Evolutionary conservation across 495 filamentous ascomycete species (phyloP), one percentile per base, ranked within the genome.

Genomic region (Podospora sp.): DNA sequence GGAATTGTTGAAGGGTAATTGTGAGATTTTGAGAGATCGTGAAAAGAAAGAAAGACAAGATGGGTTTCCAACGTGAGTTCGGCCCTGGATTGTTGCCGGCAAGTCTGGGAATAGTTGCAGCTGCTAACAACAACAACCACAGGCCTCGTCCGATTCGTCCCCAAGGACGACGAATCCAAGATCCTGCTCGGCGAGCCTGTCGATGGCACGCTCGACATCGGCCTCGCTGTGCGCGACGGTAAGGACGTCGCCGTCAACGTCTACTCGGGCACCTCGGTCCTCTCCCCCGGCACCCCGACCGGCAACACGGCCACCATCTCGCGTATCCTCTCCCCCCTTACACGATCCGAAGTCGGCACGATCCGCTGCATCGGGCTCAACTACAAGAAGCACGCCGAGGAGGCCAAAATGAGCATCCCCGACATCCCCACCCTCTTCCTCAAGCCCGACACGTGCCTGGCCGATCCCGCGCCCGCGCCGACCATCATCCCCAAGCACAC

Each of bases 71-170:
- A 60, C 65, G 65, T 67, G 25, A 61, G 65, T 33, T 33, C 8
- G 29, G 29, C 29, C 8, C 29, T 33, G 29, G 4, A 4, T 8
- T 8, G 29, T 33, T 33, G 29, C 4, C 4, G 29, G 29, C 3
- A n/a, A n/a, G n/a, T n/a, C 27, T 33, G 63, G 33, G 14, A 49
- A 57, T 29, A 25, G 26, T n/a, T n/a, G n/a, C 46, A n/a, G 21
- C 26, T 24, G 27, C 11, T 57, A 33, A 29, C 24, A 5, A 14
- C 40, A 20, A 26, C 29, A 2, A 29, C 6, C 52, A 26, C 66
- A 88, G 86, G 86, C 72, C 80, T 89, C 71, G 84, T 88, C 69
- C 84, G 87, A 62, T 88, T 89, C 68, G 76, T 82, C 53, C 83
- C 87, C 64, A 85, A 83, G 73, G 84, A 80, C 14, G 78, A 82